Conservation (phyloP, 176 grass and related monocot genomes). For the Triticum monococcum region DNA sequence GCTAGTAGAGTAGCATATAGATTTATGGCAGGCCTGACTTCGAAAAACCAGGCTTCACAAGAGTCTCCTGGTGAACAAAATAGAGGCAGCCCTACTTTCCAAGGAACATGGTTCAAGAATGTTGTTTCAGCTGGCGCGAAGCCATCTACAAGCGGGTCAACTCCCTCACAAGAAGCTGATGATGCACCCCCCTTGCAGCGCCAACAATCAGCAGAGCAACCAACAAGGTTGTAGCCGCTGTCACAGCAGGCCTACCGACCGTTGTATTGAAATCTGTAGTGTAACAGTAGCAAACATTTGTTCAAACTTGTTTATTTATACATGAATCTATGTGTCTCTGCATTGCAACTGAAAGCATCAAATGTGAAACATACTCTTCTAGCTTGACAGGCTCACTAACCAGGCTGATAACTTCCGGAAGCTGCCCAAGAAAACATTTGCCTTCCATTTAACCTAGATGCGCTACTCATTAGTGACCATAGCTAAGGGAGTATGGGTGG, state of each 20-base stretch:
- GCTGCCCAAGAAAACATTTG: not conserved
- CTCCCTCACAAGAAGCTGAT: constrained; percentile 34
- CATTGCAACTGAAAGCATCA: not conserved
- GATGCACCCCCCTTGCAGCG: constrained; percentile 27
- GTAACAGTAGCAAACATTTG: constrained; percentile 42
- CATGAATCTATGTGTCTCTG: constrained; percentile 3
- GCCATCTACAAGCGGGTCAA: constrained; percentile 62
- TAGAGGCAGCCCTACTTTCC: constrained; percentile 52
- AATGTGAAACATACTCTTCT: not conserved
- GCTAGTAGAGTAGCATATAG: constrained; percentile 90
- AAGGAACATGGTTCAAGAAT: constrained; percentile 87
- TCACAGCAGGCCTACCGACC: not conserved
- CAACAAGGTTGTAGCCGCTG: constrained; percentile 32
- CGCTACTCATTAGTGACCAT: not conserved
- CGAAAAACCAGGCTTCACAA: constrained; percentile 55
- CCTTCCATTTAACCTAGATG: not conserved
- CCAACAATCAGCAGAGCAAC: constrained; percentile 48
- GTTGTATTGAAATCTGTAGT: constrained; percentile 47
- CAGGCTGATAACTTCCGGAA: not conserved
- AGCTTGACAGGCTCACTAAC: not conserved
- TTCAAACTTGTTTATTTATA: constrained; percentile 30
- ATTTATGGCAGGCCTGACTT: constrained; percentile 90
- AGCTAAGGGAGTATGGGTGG: no score
- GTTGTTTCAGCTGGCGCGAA: constrained; percentile 63
- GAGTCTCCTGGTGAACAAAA: constrained; percentile 59